phyloP scores from a whole-genome alignment of 2,329 filamentous ascomycete genomes.

The Zopfia rhizophila region DNA sequence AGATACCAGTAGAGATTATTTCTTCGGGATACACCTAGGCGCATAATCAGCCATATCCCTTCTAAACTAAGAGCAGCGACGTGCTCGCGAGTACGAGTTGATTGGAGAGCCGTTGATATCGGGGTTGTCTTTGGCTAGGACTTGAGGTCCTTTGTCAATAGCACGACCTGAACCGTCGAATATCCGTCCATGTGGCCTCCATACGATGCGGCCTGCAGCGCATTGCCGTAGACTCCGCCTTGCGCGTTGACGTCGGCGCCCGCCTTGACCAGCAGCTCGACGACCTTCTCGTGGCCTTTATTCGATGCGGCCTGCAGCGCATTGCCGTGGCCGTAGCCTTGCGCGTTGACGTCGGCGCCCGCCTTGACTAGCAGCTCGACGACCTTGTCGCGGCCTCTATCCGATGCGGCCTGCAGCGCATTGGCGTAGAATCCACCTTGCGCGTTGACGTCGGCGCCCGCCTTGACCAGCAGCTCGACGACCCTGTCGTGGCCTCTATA shows the following conservation, averaged over 20 bases:
- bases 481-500: neutral
- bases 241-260: too few species aligned
- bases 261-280: too few species aligned
- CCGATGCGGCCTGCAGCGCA: neutral
- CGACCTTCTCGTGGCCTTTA: too few species aligned
- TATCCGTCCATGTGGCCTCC: slow-evolving; percentile 94
- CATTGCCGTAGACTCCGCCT: too few species aligned
- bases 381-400: neutral
- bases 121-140: slow-evolving; percentile 95
- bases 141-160: slow-evolving; percentile 99
- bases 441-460: neutral
- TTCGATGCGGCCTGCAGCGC: too few species aligned
- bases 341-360: too few species aligned
- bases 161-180: slow-evolving; percentile 98
- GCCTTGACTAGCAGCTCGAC: too few species aligned
- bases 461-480: neutral
- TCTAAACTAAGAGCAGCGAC: slow-evolving; percentile 38
- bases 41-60: slow-evolving; percentile 30
- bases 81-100: slow-evolving; percentile 95
- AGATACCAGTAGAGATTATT: slow-evolving; percentile 99
- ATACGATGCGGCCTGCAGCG: too few species aligned
- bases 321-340: too few species aligned
- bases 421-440: neutral
- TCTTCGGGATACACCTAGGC: slow-evolving; percentile 96
- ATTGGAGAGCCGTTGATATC: slow-evolving; percentile 99